Evolutionary conservation across 2,329 filamentous ascomycete species (phyloP), one percentile per base, ranked within the genome.

Genomic region (Cercospora sojina): DNA sequence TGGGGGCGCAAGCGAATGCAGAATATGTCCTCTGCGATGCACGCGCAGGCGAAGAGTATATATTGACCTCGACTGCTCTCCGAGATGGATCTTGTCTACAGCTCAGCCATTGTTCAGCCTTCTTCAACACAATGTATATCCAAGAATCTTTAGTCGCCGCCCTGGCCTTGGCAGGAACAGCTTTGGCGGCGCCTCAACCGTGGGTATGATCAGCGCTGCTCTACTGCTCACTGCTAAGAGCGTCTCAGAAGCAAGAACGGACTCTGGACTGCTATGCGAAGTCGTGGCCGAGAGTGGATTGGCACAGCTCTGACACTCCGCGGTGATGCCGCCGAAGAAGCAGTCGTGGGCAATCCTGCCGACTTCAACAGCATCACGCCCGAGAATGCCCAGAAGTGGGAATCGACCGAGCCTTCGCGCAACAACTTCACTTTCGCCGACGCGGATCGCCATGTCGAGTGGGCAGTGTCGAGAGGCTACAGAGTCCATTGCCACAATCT

Each of bases 361-460:
- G 70, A 72, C 43, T 64, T 64, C 43, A 64, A 64, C 43, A 59
- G 56, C 57, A 60, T 64, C n/a, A 66, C 67, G 1, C 77, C 78
- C 0, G 78, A 79, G 65, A 79, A 79, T 67, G 71, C 74, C 27
- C 76, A 77, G 76, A 80, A 80, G 64, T 81, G 78, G 77, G 77
- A 80, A 32, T 72, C 75, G 4, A 80, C 74, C 3, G 78, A 81
- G 69, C 76, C 78, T 9, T 70, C 70, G 16, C 75, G 73, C 3
- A 72, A 73, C 62, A 67, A 72, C 31, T 81, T 80, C 68, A 78
- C 69, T 63, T 80, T 74, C 63, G 35, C 64, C 1, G 32, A 18
- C 1, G 58, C 58, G 0, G 51, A 65, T 35, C 18, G 20, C 25
- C 35, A 43, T n/a, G 27, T 65, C 16, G 58, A 49, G 16, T 47